Evolutionary conservation across 768 basidiomycete genomes (phyloP).

Genomic region (Naganishia onofrii): DNA sequence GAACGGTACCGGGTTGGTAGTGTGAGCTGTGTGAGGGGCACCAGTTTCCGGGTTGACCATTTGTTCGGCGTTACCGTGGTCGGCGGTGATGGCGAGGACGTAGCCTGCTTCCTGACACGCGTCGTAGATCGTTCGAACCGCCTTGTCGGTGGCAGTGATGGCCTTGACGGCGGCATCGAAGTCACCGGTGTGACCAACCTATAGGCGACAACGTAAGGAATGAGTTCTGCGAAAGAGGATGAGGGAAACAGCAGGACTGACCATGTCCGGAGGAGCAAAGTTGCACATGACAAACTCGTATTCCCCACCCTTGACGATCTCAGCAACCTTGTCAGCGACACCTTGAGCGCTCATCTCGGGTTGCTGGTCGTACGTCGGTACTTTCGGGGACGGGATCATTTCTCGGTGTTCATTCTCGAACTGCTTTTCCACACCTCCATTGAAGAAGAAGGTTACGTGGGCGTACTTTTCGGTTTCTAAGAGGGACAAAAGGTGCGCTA

Average conservation of each 20-base stretch:
- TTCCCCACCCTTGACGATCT: constrained; percentile 66
- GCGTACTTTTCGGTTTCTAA: constrained; percentile 96
- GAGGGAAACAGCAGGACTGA: constrained; percentile 39
- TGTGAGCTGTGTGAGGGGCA: constrained; percentile 69
- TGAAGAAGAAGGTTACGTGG: constrained; percentile 98
- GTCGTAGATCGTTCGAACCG: constrained; percentile 80
- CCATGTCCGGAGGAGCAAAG: constrained; percentile 97
- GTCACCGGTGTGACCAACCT: constrained; percentile 88
- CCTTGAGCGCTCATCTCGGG: constrained; percentile 84
- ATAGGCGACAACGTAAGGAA: not conserved
- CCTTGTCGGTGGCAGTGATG: constrained; percentile 80
- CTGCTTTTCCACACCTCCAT: constrained; percentile 91
- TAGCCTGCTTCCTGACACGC: constrained; percentile 84
- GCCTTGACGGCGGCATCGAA: constrained; percentile 89
- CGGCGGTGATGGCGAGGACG: constrained; percentile 80
- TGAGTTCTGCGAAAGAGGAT: too few relatives aligned
- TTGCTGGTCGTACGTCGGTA: constrained; percentile 87
- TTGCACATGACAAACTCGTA: constrained; percentile 96
- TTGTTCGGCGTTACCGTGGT: constrained; percentile 94
- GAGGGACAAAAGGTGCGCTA: not conserved
- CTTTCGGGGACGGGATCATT: constrained; percentile 88
- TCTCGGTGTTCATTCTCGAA: constrained; percentile 76
- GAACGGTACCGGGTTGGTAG: constrained; percentile 72
- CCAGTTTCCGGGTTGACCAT: constrained; percentile 82
- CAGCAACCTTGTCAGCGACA: constrained; percentile 89